Base-by-base conservation (phyloP, 768 basidiomycete species). In the Daedaleopsis nitida region DNA sequence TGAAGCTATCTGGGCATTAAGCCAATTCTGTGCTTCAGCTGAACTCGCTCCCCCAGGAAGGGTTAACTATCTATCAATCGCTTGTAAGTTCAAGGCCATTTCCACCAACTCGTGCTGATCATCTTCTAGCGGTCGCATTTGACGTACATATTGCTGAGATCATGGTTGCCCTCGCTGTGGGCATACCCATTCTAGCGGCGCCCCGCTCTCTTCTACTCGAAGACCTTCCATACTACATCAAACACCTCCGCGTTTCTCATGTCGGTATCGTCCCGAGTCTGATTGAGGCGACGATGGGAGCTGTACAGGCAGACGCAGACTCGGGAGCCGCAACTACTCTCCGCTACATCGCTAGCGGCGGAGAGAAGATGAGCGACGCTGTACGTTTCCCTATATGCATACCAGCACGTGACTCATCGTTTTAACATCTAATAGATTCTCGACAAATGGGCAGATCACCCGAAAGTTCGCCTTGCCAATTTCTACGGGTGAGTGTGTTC, bases 361-460 rank as follows among this genome's bases (percentile, higher is more conserved):
- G 82, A 5, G 82, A 83, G 69, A 83, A 83, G 68, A 81, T 83
- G 67, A 80, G 76, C 51, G 80, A 83, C 65, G 72, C 78, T 19
- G 81, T 82, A 57, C 60, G 77, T 69, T 32, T 38, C 27, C 27
- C 27, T 32, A 7, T 19, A 38, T n/a, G 9, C 57, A 10, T 11
- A 12, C 17, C 11, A 12, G 39, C 14, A 5, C n/a, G n/a, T n/a
- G n/a, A 35, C 55, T 1, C 13, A 32, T 32, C 27, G 27, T 32
- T 19, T n/a, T 12, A 10, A n/a, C n/a, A n/a, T n/a, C n/a, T n/a
- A n/a, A n/a, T 56, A 76, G 74, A 72, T 75, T 39, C 68, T 83
- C 27, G 78, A 82, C 56, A 80, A 77, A 62, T 83, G 82, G 82
- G 77, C 77, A 1, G 66, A 78, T 52, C 80, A 80, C 60, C 76